Conservation (phyloP, 176 grass and related monocot species). For the Phyllostachys edulis region DNA sequence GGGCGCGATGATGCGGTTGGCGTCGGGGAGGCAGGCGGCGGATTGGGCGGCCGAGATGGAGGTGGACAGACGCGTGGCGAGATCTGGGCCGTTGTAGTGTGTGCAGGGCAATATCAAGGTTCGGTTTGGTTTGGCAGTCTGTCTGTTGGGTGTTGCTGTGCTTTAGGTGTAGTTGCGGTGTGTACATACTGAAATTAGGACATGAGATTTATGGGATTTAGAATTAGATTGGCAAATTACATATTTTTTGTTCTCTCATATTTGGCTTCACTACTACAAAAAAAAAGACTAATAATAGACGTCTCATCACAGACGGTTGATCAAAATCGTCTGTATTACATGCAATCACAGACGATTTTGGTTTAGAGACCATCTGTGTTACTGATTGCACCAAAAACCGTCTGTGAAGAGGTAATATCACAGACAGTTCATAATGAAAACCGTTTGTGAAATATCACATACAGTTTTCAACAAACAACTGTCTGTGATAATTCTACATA, state of each 20-base stretch:
- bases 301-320: no score
- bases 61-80: slow-evolving; percentile 35
- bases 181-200: slow-evolving; percentile 11
- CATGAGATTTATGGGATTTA: not conserved
- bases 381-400: no score
- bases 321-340: no score
- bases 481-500: no score
- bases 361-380: no score
- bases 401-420: no score
- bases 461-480: no score
- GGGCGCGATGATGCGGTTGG: slow-evolving; percentile 58
- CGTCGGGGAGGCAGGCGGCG: slow-evolving; percentile 56
- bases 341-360: no score
- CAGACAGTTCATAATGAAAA: no score
- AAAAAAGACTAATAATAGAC: no score
- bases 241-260: not conserved
- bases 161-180: slow-evolving; percentile 19
- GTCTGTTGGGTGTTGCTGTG: slow-evolving; percentile 3
- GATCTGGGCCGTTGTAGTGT: slow-evolving; percentile 35
- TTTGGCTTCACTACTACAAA: no score
- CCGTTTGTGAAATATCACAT: no score
- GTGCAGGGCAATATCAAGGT: not conserved
- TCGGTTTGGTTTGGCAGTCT: not conserved
- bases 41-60: slow-evolving; percentile 53
- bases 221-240: not conserved